Percentiles rank a stretch among this genome's conserved stretches.
Evolutionary conservation across 2,329 filamentous ascomycete species (phyloP).

Genomic region (Falciphora oryzae): DNA sequence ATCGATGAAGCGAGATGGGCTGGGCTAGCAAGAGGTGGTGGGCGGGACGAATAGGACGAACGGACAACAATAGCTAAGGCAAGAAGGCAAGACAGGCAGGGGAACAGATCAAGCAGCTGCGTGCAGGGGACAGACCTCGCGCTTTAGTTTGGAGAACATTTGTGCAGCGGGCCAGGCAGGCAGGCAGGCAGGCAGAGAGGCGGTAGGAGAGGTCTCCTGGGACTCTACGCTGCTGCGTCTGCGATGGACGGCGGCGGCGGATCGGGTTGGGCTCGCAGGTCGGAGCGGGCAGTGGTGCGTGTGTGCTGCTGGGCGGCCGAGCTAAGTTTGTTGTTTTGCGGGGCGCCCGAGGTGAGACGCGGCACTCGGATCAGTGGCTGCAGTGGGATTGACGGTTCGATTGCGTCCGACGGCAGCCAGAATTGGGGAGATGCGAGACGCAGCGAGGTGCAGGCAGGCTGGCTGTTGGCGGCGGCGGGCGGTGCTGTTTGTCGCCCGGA

Average conservation of each 20-base stretch:
- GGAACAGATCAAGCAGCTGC: background rate
- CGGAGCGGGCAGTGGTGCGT: background rate
- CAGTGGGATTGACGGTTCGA: background rate
- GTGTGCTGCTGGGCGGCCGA: background rate
- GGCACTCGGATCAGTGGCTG: conserved; percentile 2
- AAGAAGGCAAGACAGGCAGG: background rate
- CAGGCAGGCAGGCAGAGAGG: background rate
- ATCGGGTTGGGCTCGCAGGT: background rate
- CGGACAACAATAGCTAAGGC: background rate
- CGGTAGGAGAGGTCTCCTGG: background rate
- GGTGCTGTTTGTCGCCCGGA: background rate
- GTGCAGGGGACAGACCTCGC: conserved; percentile 18
- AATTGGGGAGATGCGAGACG: background rate
- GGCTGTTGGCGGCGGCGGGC: too few relatives aligned
- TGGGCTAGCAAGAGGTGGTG: background rate
- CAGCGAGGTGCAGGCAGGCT: background rate
- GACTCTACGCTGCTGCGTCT: background rate
- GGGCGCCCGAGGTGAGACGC: background rate
- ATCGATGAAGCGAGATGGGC: conserved; percentile 1
- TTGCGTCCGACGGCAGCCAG: background rate
- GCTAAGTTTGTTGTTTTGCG: background rate
- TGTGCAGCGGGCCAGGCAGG: conserved; percentile 7
- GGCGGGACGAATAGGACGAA: background rate
- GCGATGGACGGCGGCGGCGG: background rate
- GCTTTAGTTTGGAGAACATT: conserved; percentile 23